phyloP scores from a whole-genome alignment of 164 flowering plant genomes.

The Stephania japonica region DNA sequence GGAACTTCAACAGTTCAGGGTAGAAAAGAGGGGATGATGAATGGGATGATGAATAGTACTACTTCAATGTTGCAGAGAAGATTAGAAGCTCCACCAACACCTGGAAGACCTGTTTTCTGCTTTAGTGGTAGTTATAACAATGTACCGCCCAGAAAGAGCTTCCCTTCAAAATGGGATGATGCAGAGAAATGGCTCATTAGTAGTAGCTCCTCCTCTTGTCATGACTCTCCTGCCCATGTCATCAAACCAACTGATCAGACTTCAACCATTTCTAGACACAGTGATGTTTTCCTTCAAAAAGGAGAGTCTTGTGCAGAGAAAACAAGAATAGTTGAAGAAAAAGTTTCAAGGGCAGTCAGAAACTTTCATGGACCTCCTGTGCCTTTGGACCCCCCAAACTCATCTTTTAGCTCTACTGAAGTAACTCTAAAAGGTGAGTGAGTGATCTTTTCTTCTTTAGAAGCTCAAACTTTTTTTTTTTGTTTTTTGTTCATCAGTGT shows the following conservation, averaged over 20 bases:
- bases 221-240: conserved; percentile 65
- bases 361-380: conserved; percentile 29
- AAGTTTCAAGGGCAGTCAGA: conserved; percentile 28
- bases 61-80: conserved; percentile 34
- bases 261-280: conserved; percentile 25
- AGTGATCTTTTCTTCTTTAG: conserved; percentile 9
- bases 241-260: conserved; percentile 23
- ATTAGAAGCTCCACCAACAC: conserved; percentile 71
- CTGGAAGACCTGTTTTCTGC: conserved; percentile 81
- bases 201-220: conserved; percentile 31
- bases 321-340: conserved; percentile 38
- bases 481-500: background rate
- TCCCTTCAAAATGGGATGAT: conserved; percentile 97
- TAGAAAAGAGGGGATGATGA: conserved; percentile 44
- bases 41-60: too few relatives aligned
- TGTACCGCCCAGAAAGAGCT: conserved; percentile 38
- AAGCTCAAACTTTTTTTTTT: background rate
- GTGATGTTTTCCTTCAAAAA: conserved; percentile 32
- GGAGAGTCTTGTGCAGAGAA: conserved; percentile 45
- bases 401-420: conserved; percentile 40
- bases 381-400: conserved; percentile 29
- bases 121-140: conserved; percentile 49
- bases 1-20: conserved; percentile 31
- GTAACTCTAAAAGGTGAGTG: conserved; percentile 74
- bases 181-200: conserved; percentile 88